Evolutionary conservation across 1,284 basidiomycete species (phyloP).

Genomic region (Bjerkandera adusta): DNA sequence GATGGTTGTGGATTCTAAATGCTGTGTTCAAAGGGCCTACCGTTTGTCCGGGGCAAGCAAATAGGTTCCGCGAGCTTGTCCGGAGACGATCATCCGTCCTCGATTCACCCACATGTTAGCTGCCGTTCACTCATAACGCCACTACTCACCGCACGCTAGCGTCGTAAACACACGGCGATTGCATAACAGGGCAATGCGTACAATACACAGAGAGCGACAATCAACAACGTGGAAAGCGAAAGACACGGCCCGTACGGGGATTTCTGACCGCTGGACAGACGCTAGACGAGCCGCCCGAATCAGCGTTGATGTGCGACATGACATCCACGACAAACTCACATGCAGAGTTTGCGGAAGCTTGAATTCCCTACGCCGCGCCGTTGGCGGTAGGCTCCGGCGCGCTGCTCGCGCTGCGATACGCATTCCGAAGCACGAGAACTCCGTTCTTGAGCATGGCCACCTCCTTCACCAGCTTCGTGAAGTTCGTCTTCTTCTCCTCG

Average conservation of each 20-base stretch:
- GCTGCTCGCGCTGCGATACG: slow-evolving; percentile 30
- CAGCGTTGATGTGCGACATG: too few relatives aligned
- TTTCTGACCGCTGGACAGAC: neutral
- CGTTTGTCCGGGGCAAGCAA: too few relatives aligned
- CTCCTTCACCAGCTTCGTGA: slow-evolving; percentile 75
- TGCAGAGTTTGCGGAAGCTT: neutral
- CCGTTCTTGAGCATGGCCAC: slow-evolving; percentile 70
- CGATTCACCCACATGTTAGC: too few relatives aligned
- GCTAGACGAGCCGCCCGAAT: neutral
- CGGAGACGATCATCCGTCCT: too few relatives aligned
- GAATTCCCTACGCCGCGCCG: neutral
- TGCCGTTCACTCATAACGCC: neutral
- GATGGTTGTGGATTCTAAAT: too few relatives aligned
- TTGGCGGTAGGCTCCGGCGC: slow-evolving; percentile 16
- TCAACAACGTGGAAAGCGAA: neutral
- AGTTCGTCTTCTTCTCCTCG: slow-evolving; percentile 64
- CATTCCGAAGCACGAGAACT: slow-evolving; percentile 56
- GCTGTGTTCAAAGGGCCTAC: too few relatives aligned
- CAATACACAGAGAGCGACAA: neutral
- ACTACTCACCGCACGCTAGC: neutral
- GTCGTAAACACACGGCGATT: neutral
- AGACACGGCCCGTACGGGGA: neutral
- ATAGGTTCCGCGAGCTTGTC: too few relatives aligned
- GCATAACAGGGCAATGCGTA: neutral
- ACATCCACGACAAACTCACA: too few relatives aligned